These are phyloP conservation scores for Aureobasidium sp. DNA, from an alignment of 2,329 filamentous ascomycete species.

Conservation along the genomic window DNA sequence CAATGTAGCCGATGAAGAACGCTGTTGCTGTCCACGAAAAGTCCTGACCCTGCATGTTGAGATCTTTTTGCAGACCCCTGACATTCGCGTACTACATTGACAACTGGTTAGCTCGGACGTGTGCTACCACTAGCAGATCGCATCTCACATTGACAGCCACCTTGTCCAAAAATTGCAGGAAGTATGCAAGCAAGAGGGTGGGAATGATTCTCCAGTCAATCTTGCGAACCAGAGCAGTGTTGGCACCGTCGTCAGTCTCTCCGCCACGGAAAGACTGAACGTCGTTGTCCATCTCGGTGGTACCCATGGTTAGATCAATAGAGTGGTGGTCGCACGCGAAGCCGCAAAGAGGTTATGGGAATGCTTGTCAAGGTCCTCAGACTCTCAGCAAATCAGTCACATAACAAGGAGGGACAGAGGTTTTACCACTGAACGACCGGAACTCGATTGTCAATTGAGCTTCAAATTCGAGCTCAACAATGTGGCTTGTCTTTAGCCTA, in stretches of 20 bases:
- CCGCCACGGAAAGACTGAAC: neutral
- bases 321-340: neutral
- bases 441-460: neutral
- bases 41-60: slow-evolving; percentile 51
- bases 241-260: neutral
- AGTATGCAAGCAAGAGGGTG: slow-evolving; percentile 39
- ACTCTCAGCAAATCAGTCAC: neutral
- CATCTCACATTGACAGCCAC: slow-evolving; percentile 53
- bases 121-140: neutral
- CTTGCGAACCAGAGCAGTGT: slow-evolving; percentile 1
- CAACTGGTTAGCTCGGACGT: neutral
- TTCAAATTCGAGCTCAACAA: neutral
- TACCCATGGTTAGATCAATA: neutral
- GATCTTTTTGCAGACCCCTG: slow-evolving; percentile 54
- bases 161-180: slow-evolving; percentile 60
- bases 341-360: neutral
- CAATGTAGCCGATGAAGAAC: slow-evolving; percentile 55
- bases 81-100: slow-evolving; percentile 53
- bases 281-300: neutral
- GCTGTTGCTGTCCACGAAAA: slow-evolving; percentile 57
- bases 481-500: neutral
- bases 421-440: neutral
- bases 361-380: neutral
- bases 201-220: slow-evolving; percentile 6
- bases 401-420: neutral